Base-by-base conservation (phyloP, 176 grass and related monocot genomes). In the Juncus effusus region DNA sequence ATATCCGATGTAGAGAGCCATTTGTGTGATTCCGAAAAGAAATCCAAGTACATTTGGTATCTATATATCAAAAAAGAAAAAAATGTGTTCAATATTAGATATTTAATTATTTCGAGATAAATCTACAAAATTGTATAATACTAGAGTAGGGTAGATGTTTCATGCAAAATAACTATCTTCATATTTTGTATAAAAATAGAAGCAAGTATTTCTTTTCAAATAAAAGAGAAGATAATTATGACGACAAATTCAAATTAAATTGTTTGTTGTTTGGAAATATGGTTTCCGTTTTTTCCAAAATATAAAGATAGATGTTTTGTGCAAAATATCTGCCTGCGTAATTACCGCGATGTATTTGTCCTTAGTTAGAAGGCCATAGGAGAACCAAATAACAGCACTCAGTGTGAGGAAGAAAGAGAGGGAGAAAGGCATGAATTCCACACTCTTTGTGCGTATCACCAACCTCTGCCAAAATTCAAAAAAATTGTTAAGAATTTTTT, bases 381-480 rank as follows among this genome's bases (percentile, higher is more conserved):
- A 62, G 79, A 96, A 96, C 92, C 92, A 96, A 63, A 96, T 61
- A 39, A 91, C 69, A 0, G 92, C 92, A 76, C 82, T 96, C 13
- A 96, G 13, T 12, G 89, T 86, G 63, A 96, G 85, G 81, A 79
- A 86, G 69, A 96, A 83, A 57, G 92, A 91, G 4, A 91, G 77
- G 47, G 79, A 83, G 74, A 91, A 81, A n/a, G 92, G 92, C 92
- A 96, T 96, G 87, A 91, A 96, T 81, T 96, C 92, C 64, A 96
- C 92, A 75, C 92, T 96, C 82, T 91, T 91, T 61, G 92, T 96
- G 9, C 82, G 84, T 66, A 96, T 86, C 40, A 96, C 92, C 58
- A 86, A 79, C 55, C 87, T 78, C 91, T 96, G 84, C 64, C 64
- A 19, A 9, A 28, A 54, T 37, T n/a, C 9, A 63, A 53, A 44